Base-by-base conservation (phyloP, 805 yeast genomes). In the Ogataea philodendri region DNA sequence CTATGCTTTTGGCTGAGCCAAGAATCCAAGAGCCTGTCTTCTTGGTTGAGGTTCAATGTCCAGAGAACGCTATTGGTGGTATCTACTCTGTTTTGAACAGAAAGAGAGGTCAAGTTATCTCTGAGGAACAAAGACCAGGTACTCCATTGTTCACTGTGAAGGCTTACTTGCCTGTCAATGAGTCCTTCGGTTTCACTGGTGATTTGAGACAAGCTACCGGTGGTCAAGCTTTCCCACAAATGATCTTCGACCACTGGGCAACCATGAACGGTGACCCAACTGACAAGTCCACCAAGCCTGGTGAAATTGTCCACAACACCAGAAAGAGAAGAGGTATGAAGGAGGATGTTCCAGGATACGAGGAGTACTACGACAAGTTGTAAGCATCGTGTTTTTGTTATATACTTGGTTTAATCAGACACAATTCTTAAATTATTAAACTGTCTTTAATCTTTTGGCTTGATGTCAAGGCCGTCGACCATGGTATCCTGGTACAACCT, bases 151-250 rank as follows among this genome's bases (percentile, higher is more conserved):
- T 93, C 82, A 88, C 96, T 63, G 94, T 90, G 72, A 93, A 90
- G 87, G 98, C 98, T 63, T 85, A 88, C 95, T 81, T 90, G 76
- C 98, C 98, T 70, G 97, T 90, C 60, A 93, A 90, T 77, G 98
- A 93, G 81, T 90, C 98, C 43, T 90, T 93, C 84, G 98, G 98
- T 84, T 90, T 90, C 96, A 84, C 96, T 62, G 93, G 94, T 78
- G 96, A 89, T 66, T 84, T 90, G 67, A 87, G 98, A 81, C 97
- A 90, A 78, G 96, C 97, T 67, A 90, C 98, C 66, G 97, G 96
- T 85, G 98, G 98, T 74, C 98, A 90, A 81, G 98, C 98, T 72
- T 90, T 90, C 98, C 98, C 98, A 76, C 97, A 90, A 78, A 80
- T 93, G 95, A 94, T 93, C 72, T 93, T 90, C 74, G 97, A 93